Evolutionary conservation across 2,329 filamentous ascomycete genomes (phyloP).

Genomic region (Sordariomycetes sp.): DNA sequence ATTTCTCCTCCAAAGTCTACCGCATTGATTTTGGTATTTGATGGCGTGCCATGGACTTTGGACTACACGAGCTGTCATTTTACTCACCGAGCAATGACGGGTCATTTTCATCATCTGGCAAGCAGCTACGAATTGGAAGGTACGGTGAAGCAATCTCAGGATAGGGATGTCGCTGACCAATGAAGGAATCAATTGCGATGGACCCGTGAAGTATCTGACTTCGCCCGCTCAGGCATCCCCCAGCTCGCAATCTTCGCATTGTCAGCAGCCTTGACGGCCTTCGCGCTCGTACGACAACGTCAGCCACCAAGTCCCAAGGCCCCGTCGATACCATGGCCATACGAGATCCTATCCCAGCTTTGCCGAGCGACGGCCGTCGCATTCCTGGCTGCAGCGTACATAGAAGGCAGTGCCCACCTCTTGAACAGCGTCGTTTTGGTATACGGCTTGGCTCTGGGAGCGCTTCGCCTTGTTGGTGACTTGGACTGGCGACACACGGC

Average conservation of each 20-base stretch:
- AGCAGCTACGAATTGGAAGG: background rate
- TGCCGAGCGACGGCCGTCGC: slow-evolving; percentile 27
- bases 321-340: slow-evolving; percentile 28
- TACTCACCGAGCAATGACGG: background rate
- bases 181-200: slow-evolving; percentile 16
- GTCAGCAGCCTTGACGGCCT: slow-evolving; percentile 24
- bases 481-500: slow-evolving; percentile 35
- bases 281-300: slow-evolving; percentile 1
- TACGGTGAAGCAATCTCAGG: background rate
- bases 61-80: background rate
- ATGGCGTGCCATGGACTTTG: background rate
- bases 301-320: slow-evolving; percentile 17
- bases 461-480: slow-evolving; percentile 28
- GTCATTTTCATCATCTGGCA: background rate
- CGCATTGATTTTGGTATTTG: background rate
- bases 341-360: slow-evolving; percentile 33
- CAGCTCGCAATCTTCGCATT: slow-evolving; percentile 26
- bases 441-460: slow-evolving; percentile 33
- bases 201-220: slow-evolving; percentile 25
- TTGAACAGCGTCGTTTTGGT: slow-evolving; percentile 24
- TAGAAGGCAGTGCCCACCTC: slow-evolving; percentile 21
- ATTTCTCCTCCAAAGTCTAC: background rate
- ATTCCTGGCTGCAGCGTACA: slow-evolving; percentile 26
- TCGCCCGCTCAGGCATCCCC: slow-evolving; percentile 30
- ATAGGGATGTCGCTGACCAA: background rate